A percentile compares a stretch with the other conserved stretches of the same genome.
Conservation (phyloP, 2,329 filamentous ascomycete genomes). For the Microcyclosporella mali region DNA sequence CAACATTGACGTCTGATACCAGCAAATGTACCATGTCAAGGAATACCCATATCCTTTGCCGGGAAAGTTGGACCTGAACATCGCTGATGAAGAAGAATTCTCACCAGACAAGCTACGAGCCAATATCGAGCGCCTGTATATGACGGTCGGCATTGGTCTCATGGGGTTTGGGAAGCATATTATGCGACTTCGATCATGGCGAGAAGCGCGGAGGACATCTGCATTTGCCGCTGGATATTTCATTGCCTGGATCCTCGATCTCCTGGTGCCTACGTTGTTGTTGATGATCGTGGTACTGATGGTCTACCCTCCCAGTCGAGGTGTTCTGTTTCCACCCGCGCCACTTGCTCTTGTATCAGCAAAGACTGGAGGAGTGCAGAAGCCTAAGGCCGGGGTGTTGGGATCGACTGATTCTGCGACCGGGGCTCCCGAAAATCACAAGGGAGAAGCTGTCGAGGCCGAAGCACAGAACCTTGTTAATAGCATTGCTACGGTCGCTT, state of each 20-base stretch:
- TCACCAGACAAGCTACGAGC: conserved; percentile 75
- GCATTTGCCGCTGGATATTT: conserved; percentile 58
- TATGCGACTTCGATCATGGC: conserved; percentile 71
- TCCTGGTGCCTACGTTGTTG: conserved; percentile 59
- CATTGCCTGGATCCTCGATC: conserved; percentile 65
- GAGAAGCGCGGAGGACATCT: conserved; percentile 62
- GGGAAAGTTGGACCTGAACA: conserved; percentile 70
- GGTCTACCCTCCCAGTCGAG: conserved; percentile 56
- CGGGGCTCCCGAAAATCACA: conserved; percentile 74
- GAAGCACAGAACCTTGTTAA: conserved; percentile 78
- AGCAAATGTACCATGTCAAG: conserved; percentile 67
- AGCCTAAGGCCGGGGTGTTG: conserved; percentile 67
- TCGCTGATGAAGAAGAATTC: conserved; percentile 77
- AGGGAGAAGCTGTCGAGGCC: conserved; percentile 75
- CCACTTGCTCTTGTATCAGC: conserved; percentile 66
- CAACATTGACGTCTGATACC: conserved; percentile 20
- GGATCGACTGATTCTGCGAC: conserved; percentile 72
- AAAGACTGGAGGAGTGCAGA: conserved; percentile 68
- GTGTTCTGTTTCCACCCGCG: conserved; percentile 66
- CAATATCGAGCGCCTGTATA: conserved; percentile 74
- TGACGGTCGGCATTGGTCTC: conserved; percentile 65
- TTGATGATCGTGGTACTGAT: conserved; percentile 59
- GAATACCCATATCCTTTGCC: conserved; percentile 55
- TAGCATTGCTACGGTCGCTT: conserved; percentile 62
- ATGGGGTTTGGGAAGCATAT: conserved; percentile 67